A percentile compares a stretch with the other conserved stretches of the same genome.
Evolutionary conservation across 106 monocot genomes (phyloP).

Genomic region (Dioscorea dumetorum): DNA sequence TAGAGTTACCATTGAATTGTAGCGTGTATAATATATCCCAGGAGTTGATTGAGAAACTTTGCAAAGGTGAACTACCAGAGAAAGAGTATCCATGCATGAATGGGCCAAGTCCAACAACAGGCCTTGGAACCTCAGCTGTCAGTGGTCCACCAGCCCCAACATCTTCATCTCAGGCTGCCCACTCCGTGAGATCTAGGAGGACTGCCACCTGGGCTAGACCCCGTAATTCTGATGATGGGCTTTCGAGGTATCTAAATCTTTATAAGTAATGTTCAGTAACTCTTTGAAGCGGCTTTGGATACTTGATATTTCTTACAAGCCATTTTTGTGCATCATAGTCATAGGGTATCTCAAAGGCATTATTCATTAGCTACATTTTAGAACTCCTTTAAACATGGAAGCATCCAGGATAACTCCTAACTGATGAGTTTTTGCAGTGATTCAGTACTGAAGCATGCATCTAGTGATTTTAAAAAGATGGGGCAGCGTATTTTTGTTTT

Average conservation of each 20-base stretch:
- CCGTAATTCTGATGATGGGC: slow-evolving; percentile 89
- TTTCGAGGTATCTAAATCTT: slow-evolving; percentile 60
- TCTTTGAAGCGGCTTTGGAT: too few species aligned
- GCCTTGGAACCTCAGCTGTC: slow-evolving; percentile 43
- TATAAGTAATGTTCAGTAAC: too few species aligned
- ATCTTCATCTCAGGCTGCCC: slow-evolving; percentile 45
- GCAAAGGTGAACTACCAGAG: slow-evolving; percentile 69
- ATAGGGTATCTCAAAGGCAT: too few species aligned
- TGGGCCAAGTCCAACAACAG: slow-evolving; percentile 63
- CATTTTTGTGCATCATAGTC: too few species aligned
- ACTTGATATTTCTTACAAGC: too few species aligned
- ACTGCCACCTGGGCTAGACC: slow-evolving; percentile 89
- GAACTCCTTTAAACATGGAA: too few species aligned
- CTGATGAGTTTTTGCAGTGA: slow-evolving; percentile 50
- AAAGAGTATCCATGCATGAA: slow-evolving; percentile 92
- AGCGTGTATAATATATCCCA: too few species aligned
- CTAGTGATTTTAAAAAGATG: slow-evolving; percentile 88
- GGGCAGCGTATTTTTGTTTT: slow-evolving; percentile 92
- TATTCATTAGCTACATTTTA: too few species aligned
- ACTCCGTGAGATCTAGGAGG: slow-evolving; percentile 91
- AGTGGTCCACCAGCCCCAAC: slow-evolving; percentile 23
- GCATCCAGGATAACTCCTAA: background rate
- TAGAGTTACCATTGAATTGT: too few species aligned
- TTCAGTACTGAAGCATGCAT: slow-evolving; percentile 81
- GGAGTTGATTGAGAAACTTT: slow-evolving; percentile 93